These are phyloP conservation scores for Lagenaria siceraria DNA, from an alignment of 306 rosid genomes.

Conservation along the genomic window DNA sequence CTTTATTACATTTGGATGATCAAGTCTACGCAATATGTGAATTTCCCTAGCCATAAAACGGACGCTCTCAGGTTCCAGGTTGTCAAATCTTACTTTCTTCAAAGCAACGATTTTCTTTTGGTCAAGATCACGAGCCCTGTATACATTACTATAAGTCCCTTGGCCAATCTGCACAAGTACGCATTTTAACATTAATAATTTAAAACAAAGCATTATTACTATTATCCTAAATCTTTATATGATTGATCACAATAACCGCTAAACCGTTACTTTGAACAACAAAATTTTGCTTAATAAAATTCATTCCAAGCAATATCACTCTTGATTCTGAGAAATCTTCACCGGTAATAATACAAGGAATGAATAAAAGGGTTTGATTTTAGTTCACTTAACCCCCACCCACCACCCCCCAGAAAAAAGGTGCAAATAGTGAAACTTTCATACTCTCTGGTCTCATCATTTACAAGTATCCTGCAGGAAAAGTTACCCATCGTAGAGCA, in stretches of 20 bases:
- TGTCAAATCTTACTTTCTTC: slow-evolving; percentile 92
- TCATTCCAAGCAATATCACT: neutral
- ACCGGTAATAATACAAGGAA: neutral
- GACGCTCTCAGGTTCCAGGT: slow-evolving; percentile 90
- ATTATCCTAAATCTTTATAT: neutral
- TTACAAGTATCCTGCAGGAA: neutral
- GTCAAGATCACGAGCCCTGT: slow-evolving; percentile 91
- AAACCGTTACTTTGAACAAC: neutral
- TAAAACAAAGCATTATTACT: neutral
- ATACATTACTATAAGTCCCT: slow-evolving; percentile 92
- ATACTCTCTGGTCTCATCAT: no score
- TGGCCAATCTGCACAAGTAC: slow-evolving; percentile 66
- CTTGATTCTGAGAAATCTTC: neutral
- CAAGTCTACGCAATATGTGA: slow-evolving; percentile 83
- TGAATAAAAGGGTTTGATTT: neutral
- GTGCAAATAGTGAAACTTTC: no score
- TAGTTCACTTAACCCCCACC: no score
- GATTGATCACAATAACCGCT: neutral
- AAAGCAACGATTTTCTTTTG: slow-evolving; percentile 81
- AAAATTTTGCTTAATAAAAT: neutral
- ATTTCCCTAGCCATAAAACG: slow-evolving; percentile 97
- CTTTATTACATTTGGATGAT: slow-evolving; percentile 82
- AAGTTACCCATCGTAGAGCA: neutral
- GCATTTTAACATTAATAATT: neutral
- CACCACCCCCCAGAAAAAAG: no score